Conservation (phyloP, 73 alveolate genomes). For the Tetrahymena borealis region DNA sequence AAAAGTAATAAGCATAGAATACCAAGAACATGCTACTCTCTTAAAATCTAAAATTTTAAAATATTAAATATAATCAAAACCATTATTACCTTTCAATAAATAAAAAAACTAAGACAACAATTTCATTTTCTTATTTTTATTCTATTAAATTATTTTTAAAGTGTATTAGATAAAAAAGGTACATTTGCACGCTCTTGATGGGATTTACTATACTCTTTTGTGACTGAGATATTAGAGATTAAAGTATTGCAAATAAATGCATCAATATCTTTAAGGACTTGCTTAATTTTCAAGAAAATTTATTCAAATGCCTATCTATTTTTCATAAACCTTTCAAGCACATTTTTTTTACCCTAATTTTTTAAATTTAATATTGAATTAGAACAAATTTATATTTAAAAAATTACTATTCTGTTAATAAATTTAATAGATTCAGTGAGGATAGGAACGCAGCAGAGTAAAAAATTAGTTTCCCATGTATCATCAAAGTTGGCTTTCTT, state of each 20-base stretch:
- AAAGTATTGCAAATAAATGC: not conserved
- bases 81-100: not conserved
- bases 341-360: not conserved
- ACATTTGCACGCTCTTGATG: not conserved
- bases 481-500: constrained; percentile 2
- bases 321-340: not conserved
- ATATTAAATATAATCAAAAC: not conserved
- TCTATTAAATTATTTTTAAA: no score
- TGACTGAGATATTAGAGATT: not conserved
- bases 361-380: not conserved
- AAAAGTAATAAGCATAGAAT: not conserved
- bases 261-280: not conserved
- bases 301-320: not conserved
- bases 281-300: not conserved
- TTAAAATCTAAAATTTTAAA: not conserved
- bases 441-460: not conserved
- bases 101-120: not conserved
- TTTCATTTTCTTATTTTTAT: not conserved
- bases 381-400: not conserved
- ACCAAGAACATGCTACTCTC: not conserved
- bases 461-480: not conserved
- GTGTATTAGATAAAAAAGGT: no score
- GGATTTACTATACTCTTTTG: not conserved
- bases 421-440: not conserved
- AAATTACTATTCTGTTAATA: not conserved